Conservation (phyloP, 805 yeast genomes). For the Tetrapisispora iriomotensis region DNA sequence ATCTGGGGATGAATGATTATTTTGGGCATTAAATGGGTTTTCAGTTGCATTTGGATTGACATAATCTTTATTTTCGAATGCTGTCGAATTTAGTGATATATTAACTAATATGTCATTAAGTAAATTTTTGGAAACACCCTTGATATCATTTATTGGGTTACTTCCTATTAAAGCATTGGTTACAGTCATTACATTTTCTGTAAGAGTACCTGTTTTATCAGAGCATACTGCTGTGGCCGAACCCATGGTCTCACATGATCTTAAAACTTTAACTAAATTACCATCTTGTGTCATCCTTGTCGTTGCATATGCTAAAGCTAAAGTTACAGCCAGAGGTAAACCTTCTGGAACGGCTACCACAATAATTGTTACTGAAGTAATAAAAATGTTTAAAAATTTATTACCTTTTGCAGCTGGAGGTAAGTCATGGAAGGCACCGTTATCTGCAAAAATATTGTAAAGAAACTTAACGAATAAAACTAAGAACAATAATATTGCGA, state of each 20-base stretch:
- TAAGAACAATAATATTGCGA: conserved; percentile 72
- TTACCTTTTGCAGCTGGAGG: conserved; percentile 72
- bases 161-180: conserved; percentile 66
- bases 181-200: conserved; percentile 88
- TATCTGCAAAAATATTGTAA: conserved; percentile 40
- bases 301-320: conserved; percentile 95
- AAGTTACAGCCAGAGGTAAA: conserved; percentile 90
- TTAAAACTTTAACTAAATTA: conserved; percentile 85
- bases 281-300: conserved; percentile 97
- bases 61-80: conserved; percentile 58
- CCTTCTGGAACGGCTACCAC: conserved; percentile 99
- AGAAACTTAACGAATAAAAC: conserved; percentile 71
- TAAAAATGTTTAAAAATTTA: conserved; percentile 71
- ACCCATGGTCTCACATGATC: conserved; percentile 97
- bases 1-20: neutral
- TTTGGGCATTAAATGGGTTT: conserved; percentile 1
- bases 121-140: conserved; percentile 10
- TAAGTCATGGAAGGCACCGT: conserved; percentile 34
- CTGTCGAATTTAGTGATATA: conserved; percentile 74
- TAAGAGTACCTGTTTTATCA: conserved; percentile 94
- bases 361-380: conserved; percentile 83
- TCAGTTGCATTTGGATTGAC: neutral
- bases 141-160: conserved; percentile 27
- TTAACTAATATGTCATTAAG: conserved; percentile 38
- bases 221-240: conserved; percentile 96